A percentile compares a stretch with the other conserved stretches of the same genome.
These are phyloP conservation scores for Microcyclosporella mali DNA, from an alignment of 2,329 filamentous ascomycete genomes.

Conservation along the genomic window DNA sequence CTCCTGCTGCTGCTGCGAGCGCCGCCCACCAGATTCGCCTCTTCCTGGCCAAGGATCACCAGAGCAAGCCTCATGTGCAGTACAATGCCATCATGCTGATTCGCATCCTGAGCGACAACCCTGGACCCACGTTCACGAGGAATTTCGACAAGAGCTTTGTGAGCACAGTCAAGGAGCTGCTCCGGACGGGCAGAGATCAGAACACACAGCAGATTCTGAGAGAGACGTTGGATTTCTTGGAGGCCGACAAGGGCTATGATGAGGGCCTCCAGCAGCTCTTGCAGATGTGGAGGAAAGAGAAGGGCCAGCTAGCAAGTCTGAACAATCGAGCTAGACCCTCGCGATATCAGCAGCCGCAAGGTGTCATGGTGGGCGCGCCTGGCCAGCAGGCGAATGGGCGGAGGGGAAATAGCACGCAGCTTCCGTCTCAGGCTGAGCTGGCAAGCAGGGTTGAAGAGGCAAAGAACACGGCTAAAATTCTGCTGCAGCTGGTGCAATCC, in stretches of 20 bases:
- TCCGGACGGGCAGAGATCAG: conserved; percentile 64
- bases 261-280: conserved; percentile 65
- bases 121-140: conserved; percentile 81
- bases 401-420: conserved; percentile 11
- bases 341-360: conserved; percentile 3
- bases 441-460: conserved; percentile 82
- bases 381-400: conserved; percentile 1
- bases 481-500: conserved; percentile 86
- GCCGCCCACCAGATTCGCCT: conserved; percentile 76
- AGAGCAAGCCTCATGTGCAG: conserved; percentile 62
- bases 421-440: conserved; percentile 69
- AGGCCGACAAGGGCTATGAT: conserved; percentile 65
- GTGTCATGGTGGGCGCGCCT: background rate
- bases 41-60: conserved; percentile 65
- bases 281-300: conserved; percentile 86
- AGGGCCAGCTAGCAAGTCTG: conserved; percentile 42
- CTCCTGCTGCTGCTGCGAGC: conserved; percentile 74
- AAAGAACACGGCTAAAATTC: conserved; percentile 78
- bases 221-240: conserved; percentile 77
- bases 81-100: conserved; percentile 97
- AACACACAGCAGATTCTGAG: conserved; percentile 79
- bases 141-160: conserved; percentile 84
- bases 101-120: conserved; percentile 87
- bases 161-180: conserved; percentile 64
- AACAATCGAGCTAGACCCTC: conserved; percentile 3